Evolutionary conservation across 73 alveolate species (phyloP).

Genomic region (Paraurostyla sp.): DNA sequence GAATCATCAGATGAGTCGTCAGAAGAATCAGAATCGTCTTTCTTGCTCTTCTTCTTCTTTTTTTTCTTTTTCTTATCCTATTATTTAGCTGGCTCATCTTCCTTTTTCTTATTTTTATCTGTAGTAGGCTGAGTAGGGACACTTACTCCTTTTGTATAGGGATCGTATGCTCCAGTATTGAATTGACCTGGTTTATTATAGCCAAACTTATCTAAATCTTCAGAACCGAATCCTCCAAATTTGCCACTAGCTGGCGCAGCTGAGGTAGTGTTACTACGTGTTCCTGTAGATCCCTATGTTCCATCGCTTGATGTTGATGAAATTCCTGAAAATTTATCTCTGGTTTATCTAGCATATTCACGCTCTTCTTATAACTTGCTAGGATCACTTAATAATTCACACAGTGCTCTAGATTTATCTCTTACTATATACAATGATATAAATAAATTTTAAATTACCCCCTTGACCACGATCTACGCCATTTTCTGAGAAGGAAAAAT

Average conservation of each 20-base stretch:
- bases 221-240: constrained; percentile 40
- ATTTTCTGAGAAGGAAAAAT: constrained; percentile 68
- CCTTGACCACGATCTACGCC: constrained; percentile 73
- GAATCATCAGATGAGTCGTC: neutral
- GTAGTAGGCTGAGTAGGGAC: neutral
- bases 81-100: neutral
- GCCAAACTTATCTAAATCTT: constrained; percentile 44
- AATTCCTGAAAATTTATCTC: constrained; percentile 76
- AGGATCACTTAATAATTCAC: constrained; percentile 70
- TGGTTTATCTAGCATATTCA: constrained; percentile 75
- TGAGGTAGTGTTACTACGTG: neutral
- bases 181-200: constrained; percentile 53
- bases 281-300: neutral
- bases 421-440: constrained; percentile 19
- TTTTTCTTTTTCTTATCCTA: constrained; percentile 36
- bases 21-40: constrained; percentile 33
- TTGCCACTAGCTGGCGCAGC: constrained; percentile 60
- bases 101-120: constrained; percentile 3
- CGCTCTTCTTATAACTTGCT: constrained; percentile 70
- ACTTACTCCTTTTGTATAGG: constrained; percentile 2
- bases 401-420: constrained; percentile 55
- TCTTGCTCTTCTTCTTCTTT: constrained; percentile 50
- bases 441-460: constrained; percentile 34
- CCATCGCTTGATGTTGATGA: constrained; percentile 31
- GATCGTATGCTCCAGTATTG: constrained; percentile 11